These are phyloP conservation scores for Xylariaceae sp. DNA, from an alignment of 2,329 filamentous ascomycete species.

Conservation along the genomic window DNA sequence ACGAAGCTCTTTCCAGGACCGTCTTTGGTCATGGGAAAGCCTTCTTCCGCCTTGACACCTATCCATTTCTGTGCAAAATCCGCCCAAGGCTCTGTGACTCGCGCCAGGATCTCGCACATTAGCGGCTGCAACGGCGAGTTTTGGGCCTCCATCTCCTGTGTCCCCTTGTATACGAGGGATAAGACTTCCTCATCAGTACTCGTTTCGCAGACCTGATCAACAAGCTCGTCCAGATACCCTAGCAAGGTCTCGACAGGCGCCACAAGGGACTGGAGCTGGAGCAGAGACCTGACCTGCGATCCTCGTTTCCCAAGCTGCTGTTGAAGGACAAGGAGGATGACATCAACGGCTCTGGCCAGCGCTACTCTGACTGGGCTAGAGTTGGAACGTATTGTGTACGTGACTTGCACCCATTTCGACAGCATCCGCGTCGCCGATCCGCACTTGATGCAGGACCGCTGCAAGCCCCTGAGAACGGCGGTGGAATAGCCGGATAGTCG, in stretches of 20 bases:
- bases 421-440: slow-evolving; percentile 44
- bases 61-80: slow-evolving; percentile 69
- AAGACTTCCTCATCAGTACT: slow-evolving; percentile 56
- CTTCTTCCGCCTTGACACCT: slow-evolving; percentile 57
- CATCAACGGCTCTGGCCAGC: slow-evolving; percentile 44
- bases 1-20: slow-evolving; percentile 54
- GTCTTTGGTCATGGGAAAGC: slow-evolving; percentile 47
- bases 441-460: slow-evolving; percentile 42
- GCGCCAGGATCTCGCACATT: slow-evolving; percentile 60
- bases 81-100: slow-evolving; percentile 61
- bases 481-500: slow-evolving; percentile 54
- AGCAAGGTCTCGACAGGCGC: slow-evolving; percentile 45
- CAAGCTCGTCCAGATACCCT: slow-evolving; percentile 45
- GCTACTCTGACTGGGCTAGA: slow-evolving; percentile 45
- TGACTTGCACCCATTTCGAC: slow-evolving; percentile 40
- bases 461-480: slow-evolving; percentile 41
- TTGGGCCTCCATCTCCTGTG: slow-evolving; percentile 55
- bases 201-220: slow-evolving; percentile 40
- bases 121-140: slow-evolving; percentile 56
- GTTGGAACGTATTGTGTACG: slow-evolving; percentile 40
- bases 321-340: slow-evolving; percentile 45
- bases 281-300: slow-evolving; percentile 40
- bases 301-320: slow-evolving; percentile 41
- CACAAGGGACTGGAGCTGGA: slow-evolving; percentile 48
- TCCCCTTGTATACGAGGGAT: slow-evolving; percentile 55